Percentiles rank a stretch among this genome's conserved stretches.
Conservation (phyloP, 1,139 yeast genomes). For the Zygosaccharomyces pseudobailii region DNA sequence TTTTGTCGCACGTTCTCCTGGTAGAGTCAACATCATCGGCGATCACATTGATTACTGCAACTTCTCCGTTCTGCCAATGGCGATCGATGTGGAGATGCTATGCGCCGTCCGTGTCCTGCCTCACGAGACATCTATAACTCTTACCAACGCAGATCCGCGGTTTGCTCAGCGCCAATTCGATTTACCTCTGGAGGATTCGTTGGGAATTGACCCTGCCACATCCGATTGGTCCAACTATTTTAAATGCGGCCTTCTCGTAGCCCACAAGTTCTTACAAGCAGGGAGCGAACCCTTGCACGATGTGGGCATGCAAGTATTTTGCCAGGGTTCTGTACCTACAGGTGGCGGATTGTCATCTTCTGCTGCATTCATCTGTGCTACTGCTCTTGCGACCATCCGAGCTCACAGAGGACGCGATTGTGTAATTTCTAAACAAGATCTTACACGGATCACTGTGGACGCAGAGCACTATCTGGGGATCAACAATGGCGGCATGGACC, state of each 20-base stretch:
- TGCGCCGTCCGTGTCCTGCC: constrained; percentile 44
- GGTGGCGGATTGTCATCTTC: constrained; percentile 71
- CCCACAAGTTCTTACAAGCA: constrained; percentile 47
- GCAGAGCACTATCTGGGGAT: constrained; percentile 73
- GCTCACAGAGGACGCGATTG: constrained; percentile 45
- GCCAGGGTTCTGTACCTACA: constrained; percentile 66
- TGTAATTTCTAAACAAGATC: constrained; percentile 45
- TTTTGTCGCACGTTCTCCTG: constrained; percentile 61
- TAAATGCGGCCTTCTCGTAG: constrained; percentile 62
- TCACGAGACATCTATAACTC: constrained; percentile 34
- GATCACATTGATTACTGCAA: constrained; percentile 71
- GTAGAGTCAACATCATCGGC: constrained; percentile 70
- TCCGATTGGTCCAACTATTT: constrained; percentile 66
- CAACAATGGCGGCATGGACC: constrained; percentile 78
- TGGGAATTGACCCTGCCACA: constrained; percentile 46
- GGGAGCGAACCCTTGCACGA: constrained; percentile 14
- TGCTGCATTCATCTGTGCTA: constrained; percentile 68
- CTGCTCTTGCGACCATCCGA: constrained; percentile 54
- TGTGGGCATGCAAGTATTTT: constrained; percentile 49
- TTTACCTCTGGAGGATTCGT: constrained; percentile 42
- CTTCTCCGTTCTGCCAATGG: constrained; percentile 72
- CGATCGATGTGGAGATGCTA: constrained; percentile 60
- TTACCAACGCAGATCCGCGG: constrained; percentile 43
- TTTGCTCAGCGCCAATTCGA: constrained; percentile 41
- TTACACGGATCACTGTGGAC: constrained; percentile 59